phyloP scores from a whole-genome alignment of 2,329 filamentous ascomycete species.

The Colletotrichum tabaci region DNA sequence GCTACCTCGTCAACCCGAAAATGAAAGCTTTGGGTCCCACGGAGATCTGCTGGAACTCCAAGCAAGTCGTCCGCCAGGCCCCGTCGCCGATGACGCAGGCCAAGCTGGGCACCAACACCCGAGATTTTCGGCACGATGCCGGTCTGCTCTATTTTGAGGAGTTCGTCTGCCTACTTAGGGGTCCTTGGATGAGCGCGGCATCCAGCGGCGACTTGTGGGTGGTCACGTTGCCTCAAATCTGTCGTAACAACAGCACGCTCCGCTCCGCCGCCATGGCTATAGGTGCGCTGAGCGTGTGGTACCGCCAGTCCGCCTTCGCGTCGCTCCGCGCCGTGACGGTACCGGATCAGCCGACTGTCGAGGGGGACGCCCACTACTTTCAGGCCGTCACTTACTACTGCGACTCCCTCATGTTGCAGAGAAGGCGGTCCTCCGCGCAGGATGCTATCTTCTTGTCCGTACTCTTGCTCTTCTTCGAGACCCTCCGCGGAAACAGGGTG shows the following conservation, averaged over 20 bases:
- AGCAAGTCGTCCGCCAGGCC: constrained; percentile 12
- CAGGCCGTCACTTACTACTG: constrained; percentile 55
- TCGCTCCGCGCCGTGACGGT: constrained; percentile 37
- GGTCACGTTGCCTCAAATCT: constrained; percentile 50
- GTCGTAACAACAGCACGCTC: constrained; percentile 47
- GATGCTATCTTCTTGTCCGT: constrained; percentile 52
- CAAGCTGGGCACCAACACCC: constrained; percentile 37
- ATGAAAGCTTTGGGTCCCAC: constrained; percentile 31
- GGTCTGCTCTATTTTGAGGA: constrained; percentile 49
- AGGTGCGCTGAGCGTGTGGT: constrained; percentile 49
- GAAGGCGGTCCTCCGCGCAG: constrained; percentile 46
- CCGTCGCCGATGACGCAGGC: constrained; percentile 34
- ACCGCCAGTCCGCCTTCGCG: constrained; percentile 35
- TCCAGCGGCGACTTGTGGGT: constrained; percentile 49
- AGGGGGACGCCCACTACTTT: constrained; percentile 49
- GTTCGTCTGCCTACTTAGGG: constrained; percentile 48
- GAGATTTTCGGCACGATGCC: constrained; percentile 42
- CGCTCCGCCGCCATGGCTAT: constrained; percentile 52
- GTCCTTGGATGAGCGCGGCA: constrained; percentile 48
- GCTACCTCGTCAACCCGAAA: constrained; percentile 38
- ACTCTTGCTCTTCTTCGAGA: constrained; percentile 52
- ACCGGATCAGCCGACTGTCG: neutral
- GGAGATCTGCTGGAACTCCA: constrained; percentile 47
- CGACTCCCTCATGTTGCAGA: constrained; percentile 51
- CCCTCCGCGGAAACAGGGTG: constrained; percentile 49